phyloP scores from a whole-genome alignment of 2,329 filamentous ascomycete species.

The Ophiostoma montium region DNA sequence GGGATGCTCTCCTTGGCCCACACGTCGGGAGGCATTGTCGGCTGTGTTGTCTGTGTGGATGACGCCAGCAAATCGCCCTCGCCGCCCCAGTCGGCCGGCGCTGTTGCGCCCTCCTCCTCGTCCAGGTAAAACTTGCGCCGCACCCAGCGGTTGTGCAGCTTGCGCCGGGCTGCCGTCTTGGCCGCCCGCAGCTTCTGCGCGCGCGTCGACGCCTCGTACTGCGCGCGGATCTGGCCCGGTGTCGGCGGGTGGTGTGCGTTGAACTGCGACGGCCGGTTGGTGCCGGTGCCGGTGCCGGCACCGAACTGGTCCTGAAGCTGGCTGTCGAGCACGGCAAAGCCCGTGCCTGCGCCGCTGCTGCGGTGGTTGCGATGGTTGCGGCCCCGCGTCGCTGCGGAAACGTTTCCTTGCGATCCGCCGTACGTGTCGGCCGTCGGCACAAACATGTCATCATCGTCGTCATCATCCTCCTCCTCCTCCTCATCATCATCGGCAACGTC shows the following conservation, averaged over 20 bases:
- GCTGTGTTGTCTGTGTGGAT: constrained; percentile 51
- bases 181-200: constrained; percentile 24
- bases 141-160: constrained; percentile 59
- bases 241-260: constrained; percentile 1
- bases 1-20: no score
- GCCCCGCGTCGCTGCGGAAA: no score
- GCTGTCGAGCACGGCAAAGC: background rate
- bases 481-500: background rate
- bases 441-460: constrained; percentile 3
- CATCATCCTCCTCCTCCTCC: background rate
- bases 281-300: background rate
- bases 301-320: background rate
- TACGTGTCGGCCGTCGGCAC: background rate
- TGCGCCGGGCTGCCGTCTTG: constrained; percentile 29
- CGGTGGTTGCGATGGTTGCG: background rate
- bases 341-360: background rate
- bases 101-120: constrained; percentile 62
- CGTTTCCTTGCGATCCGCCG: background rate
- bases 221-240: constrained; percentile 19
- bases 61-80: constrained; percentile 50
- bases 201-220: constrained; percentile 21
- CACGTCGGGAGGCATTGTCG: no score
- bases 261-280: background rate
- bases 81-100: constrained; percentile 49
- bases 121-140: constrained; percentile 71